Evolutionary conservation across 192 early-diverging fungal species (phyloP), one percentile per base, ranked within the genome.

Genomic region (Lobulomyces angularis): DNA sequence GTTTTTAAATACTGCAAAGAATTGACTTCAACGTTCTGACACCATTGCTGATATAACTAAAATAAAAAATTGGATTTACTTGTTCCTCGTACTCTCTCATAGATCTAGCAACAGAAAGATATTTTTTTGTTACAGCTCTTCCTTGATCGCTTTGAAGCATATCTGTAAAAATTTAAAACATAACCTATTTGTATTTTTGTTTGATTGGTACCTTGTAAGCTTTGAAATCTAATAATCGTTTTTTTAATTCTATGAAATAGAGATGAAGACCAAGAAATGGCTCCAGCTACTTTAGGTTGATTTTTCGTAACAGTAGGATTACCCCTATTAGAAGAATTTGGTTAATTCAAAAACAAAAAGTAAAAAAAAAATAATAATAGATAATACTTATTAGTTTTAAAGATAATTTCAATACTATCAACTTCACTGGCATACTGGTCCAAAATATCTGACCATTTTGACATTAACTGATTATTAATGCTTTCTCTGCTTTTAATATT

Each of bases 381-480:
- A 42, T 45, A 18, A 16, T 48, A 71, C 69, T 67, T 65, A 45
- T 76, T 42, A 31, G 50, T 69, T n/a, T 54, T 58, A 42, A 77
- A 77, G 18, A 77, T 74, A 31, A 67, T 67, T 25, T 72, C 69
- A 34, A 77, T 77, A 37, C 64, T 70, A 43, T 77, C 74, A 27
- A 77, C 74, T 39, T 77, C 74, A 16, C 65, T 43, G 0, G 65
- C 63, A 43, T 77, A 77, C 36, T 77, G 74, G 41, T 67, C 74
- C 31, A 77, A 44, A 61, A 77, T 77, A 45, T 77, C 74, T 34
- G 69, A 67, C 66, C 66, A 77, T 50, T 77, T 77, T 5, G 67
- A 61, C 74, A 77, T 77, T n/a, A 77, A 47, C 40, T 77, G 74
- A 34, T 61, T 65, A 37, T 77, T 77, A 46, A 77, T 77, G 27